Evolutionary conservation across 805 yeast species (phyloP), one percentile per base, ranked within the genome.

Genomic region (Saccharomycopsis sp.): DNA sequence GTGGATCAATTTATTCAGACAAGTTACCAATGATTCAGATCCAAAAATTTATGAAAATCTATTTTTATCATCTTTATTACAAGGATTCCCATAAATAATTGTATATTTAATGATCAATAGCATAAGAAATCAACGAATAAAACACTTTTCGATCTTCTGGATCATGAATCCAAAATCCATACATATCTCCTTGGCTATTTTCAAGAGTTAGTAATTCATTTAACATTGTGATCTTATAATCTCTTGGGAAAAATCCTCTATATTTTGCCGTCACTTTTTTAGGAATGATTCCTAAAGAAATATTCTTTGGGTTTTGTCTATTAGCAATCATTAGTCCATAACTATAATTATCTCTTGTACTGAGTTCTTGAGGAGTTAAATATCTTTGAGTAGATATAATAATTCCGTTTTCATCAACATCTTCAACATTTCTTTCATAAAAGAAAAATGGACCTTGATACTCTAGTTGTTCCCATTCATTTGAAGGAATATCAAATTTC

Each of bases 131-230:
- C 37, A 67, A 46, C 51, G 76, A 72, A 50, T 63, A 72, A 31
- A 82, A 61, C 49, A 72, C 71, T 34, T 68, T 69, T 56, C 89
- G 65, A 52, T 81, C 88, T 5, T 68, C 72, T 34, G 70, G 76
- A 41, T 80, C 75, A 53, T 79, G 83, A 17, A 82, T 67, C 92
- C 92, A 83, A 36, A 83, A 61, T 1, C 94, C 94, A 55, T 69
- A 82, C 10, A 81, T 78, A 34, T 79, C 83, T 18, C 81, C 86
- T 37, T 71, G 61, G 37, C 78, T 61, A 51, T 76, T 78, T 54
- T 76, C 76, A 17, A 83, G 70, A 40, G 83, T 82, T 31, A 83
- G 72, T 53, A 81, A 64, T 42, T 78, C 80, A 42, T 76, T 84
- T 47, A 76, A 74, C 44, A 74, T 67, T 49, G 82, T 89, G 28